Evolutionary conservation across 1,284 basidiomycete genomes (phyloP).

Genomic region (Xerocomus nothofagi): DNA sequence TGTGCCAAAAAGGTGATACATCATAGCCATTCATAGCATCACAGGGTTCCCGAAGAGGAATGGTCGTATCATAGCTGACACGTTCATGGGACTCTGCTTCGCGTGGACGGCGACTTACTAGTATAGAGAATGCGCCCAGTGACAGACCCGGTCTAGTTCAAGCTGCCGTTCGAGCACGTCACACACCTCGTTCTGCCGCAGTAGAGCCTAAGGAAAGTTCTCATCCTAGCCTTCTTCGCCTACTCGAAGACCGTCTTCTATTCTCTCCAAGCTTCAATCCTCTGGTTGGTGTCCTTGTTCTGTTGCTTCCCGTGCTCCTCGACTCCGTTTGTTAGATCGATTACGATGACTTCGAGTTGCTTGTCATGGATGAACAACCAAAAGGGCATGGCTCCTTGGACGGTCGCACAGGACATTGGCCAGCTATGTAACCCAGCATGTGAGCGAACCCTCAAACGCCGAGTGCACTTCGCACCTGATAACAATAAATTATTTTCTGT

Average conservation of each 20-base stretch:
- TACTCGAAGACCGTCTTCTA: neutral
- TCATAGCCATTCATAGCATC: neutral
- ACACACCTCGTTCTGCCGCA: constrained; percentile 6
- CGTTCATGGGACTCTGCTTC: constrained; percentile 1
- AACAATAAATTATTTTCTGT: neutral
- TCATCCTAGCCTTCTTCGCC: neutral
- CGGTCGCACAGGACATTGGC: constrained; percentile 19
- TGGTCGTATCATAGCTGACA: neutral
- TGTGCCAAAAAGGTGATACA: neutral
- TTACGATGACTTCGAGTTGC: constrained; percentile 15
- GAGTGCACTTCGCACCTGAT: neutral
- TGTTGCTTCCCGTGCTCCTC: neutral
- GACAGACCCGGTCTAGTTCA: neutral
- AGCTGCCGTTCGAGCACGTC: constrained; percentile 3
- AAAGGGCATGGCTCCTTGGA: constrained; percentile 13
- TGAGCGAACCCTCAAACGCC: constrained; percentile 8
- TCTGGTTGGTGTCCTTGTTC: neutral
- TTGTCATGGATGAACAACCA: constrained; percentile 17
- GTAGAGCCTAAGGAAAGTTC: neutral
- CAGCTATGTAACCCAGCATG: constrained; percentile 19
- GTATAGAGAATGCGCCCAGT: neutral
- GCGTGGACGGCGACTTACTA: constrained; percentile 3
- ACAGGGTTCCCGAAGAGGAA: neutral
- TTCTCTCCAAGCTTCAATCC: neutral
- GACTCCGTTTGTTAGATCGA: neutral